Base-by-base conservation (phyloP, 73 alveolate genomes). In the Paramecium primaurelia region DNA sequence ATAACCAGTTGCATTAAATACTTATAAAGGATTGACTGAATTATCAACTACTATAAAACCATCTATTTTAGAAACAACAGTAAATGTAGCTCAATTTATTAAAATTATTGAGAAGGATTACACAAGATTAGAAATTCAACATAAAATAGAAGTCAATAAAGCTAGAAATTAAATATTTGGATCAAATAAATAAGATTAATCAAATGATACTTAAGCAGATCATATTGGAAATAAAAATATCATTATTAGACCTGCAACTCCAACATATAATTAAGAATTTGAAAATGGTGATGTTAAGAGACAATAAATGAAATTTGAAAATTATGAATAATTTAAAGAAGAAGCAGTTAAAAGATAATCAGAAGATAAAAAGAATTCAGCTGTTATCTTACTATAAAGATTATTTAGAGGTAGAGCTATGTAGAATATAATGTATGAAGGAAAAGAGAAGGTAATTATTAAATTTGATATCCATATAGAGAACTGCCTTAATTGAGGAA, bases 381-480 rank as follows among this genome's bases (percentile, higher is more conserved):
- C 99, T 51, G 96, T 97, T 11, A 85, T 97, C 10, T 94, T 98
- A 10, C 90, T 98, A 92, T 98, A 98, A 85, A 93, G 99, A 92
- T 96, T 98, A 77, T 85, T 98, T 30, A 95, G 99, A 87, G 99
- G 99, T 45, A 93, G 99, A 93, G 99, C 98, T 64, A 97, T 94
- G 71, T 97, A 98, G 89, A 95, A 97, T 71, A 96, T 97, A 92
- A 98, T 98, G 99, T 98, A 96, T 94, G 99, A 98, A 94, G 99
- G 99, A 83, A 97, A 98, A 84, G 99, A 98, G 86, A 98, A 98
- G 87, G 86, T 71, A 71, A 32, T 28, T 71, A 7, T 7, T 71
- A 6, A 9, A 28, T 18, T 18, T 32, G 5, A 9, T 71, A 71
- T 22, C n/a, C 16, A 45, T 6, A 14, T 71, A 71, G 95, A 92